Conservation (phyloP, 2,329 filamentous ascomycete genomes). For the Akanthomyces uredinophilus region DNA sequence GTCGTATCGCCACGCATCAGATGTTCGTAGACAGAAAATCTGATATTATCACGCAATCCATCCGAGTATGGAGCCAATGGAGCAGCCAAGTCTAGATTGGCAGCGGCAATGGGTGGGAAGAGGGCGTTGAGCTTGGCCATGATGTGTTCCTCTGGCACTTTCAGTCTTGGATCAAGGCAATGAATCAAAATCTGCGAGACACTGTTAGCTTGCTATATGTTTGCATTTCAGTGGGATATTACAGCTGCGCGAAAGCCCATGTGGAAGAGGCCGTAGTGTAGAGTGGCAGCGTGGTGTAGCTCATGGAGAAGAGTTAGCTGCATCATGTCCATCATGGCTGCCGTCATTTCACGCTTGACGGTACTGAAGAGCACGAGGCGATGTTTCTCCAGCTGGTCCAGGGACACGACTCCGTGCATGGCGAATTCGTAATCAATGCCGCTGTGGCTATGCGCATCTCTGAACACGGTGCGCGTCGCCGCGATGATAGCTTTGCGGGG, state of each 20-base stretch:
- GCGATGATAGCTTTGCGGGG: slow-evolving; percentile 25
- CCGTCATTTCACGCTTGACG: slow-evolving; percentile 9
- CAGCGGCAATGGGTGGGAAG: slow-evolving; percentile 26
- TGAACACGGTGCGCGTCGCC: slow-evolving; percentile 25
- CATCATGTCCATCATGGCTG: slow-evolving; percentile 14
- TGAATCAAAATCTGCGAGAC: slow-evolving; percentile 24
- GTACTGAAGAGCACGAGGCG: slow-evolving; percentile 18
- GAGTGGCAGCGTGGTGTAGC: slow-evolving; percentile 25
- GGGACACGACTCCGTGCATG: slow-evolving; percentile 27
- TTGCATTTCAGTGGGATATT: slow-evolving; percentile 16
- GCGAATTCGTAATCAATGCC: slow-evolving; percentile 24
- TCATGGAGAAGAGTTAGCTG: slow-evolving; percentile 23
- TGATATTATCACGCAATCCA: slow-evolving; percentile 30
- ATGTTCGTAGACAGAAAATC: slow-evolving; percentile 31
- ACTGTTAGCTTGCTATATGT: not conserved
- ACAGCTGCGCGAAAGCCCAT: slow-evolving; percentile 31
- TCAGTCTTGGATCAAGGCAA: slow-evolving; percentile 18
- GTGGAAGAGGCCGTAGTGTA: slow-evolving; percentile 27
- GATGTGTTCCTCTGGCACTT: slow-evolving; percentile 15
- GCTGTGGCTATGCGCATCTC: slow-evolving; percentile 20
- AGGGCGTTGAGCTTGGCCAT: slow-evolving; percentile 32
- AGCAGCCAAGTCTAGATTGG: slow-evolving; percentile 20
- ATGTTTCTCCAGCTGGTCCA: slow-evolving; percentile 31
- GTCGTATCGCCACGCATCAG: slow-evolving; percentile 25
- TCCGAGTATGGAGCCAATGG: slow-evolving; percentile 26